Evolutionary conservation across 1,284 basidiomycete genomes (phyloP).

Genomic region (Trametes polyzona): DNA sequence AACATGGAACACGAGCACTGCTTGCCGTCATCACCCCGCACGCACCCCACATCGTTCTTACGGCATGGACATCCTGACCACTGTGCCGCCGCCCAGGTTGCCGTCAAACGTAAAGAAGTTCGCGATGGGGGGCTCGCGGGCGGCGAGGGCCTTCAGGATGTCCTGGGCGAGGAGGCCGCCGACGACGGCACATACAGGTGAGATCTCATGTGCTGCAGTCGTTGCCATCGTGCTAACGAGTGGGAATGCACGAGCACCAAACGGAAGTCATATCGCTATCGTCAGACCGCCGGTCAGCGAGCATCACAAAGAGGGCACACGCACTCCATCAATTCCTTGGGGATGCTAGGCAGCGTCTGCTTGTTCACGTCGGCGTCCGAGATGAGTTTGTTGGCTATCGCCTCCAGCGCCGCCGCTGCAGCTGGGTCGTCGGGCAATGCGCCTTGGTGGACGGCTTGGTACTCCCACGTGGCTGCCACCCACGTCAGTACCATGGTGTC

Average conservation of each 20-base stretch:
- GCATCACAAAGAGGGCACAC: constrained; percentile 29
- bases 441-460: constrained; percentile 62
- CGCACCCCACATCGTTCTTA: constrained; percentile 15
- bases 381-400: constrained; percentile 65
- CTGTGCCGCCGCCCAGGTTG: constrained; percentile 74
- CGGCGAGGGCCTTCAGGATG: constrained; percentile 89
- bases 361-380: constrained; percentile 69
- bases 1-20: background rate
- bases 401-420: constrained; percentile 60
- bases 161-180: constrained; percentile 96
- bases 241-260: background rate
- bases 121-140: constrained; percentile 88
- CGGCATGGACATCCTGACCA: constrained; percentile 56
- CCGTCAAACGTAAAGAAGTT: constrained; percentile 95
- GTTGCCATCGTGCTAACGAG: constrained; percentile 56
- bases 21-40: constrained; percentile 5
- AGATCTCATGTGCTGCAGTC: constrained; percentile 85
- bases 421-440: constrained; percentile 56
- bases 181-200: constrained; percentile 89
- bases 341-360: constrained; percentile 60
- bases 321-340: constrained; percentile 63
- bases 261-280: background rate
- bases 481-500: constrained; percentile 2
- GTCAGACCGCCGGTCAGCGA: background rate
- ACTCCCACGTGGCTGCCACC: constrained; percentile 84